Percentiles rank a stretch among this genome's conserved stretches.
These are phyloP conservation scores for Aspergillus sp. DNA, from an alignment of 2,329 filamentous ascomycete genomes.

Conservation along the genomic window DNA sequence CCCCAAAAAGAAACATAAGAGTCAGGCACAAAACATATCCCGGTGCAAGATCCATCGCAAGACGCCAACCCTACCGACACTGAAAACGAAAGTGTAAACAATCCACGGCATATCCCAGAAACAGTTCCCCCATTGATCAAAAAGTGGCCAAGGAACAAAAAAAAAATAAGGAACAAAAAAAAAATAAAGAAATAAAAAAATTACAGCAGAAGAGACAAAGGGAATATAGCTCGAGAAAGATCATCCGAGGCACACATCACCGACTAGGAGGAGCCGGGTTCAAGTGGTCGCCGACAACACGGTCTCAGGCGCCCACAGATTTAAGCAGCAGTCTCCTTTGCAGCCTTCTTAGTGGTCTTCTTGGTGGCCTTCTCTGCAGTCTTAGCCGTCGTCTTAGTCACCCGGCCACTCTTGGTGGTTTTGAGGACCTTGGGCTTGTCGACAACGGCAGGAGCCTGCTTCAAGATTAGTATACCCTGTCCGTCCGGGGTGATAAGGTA, in stretches of 20 bases:
- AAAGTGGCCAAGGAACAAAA: conserved; percentile 20
- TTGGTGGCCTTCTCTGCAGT: conserved; percentile 51
- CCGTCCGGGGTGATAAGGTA: neutral
- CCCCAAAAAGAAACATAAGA: conserved; percentile 16
- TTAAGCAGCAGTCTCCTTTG: conserved; percentile 11
- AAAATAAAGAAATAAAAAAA: conserved; percentile 30
- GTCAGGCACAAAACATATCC: conserved; percentile 31
- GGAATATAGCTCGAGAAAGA: conserved; percentile 28
- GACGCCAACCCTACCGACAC: conserved; percentile 40
- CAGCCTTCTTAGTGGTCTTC: conserved; percentile 44
- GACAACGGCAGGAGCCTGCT: conserved; percentile 65
- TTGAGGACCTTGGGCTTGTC: conserved; percentile 70
- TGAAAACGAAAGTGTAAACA: conserved; percentile 24
- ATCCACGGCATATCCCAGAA: conserved; percentile 29
- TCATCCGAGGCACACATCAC: conserved; percentile 20
- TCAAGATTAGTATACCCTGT: conserved; percentile 24
- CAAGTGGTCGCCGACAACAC: conserved; percentile 25
- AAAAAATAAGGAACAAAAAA: conserved; percentile 28
- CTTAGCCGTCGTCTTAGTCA: conserved; percentile 67
- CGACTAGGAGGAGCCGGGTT: conserved; percentile 19
- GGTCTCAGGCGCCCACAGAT: conserved; percentile 1
- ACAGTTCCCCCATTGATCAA: conserved; percentile 20
- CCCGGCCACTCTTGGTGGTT: conserved; percentile 85
- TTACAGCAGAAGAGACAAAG: conserved; percentile 33
- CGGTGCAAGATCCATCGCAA: conserved; percentile 37